These are phyloP conservation scores for Boletellus sp. DNA, from an alignment of 768 basidiomycete genomes.

Conservation along the genomic window DNA sequence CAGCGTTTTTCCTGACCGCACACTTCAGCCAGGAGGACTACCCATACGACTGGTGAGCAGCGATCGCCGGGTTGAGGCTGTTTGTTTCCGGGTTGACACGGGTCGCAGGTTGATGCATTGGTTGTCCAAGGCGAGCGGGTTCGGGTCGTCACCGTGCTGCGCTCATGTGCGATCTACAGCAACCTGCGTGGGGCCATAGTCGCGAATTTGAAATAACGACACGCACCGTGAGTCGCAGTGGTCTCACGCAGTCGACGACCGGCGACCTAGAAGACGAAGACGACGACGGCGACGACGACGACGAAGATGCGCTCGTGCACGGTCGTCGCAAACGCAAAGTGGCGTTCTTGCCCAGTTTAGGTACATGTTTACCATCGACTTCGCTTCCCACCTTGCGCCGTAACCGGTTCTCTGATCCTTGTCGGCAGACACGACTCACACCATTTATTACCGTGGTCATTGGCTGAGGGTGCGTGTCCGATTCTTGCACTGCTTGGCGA, in stretches of 20 bases:
- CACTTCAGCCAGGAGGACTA: constrained; percentile 88
- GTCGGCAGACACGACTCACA: constrained; percentile 73
- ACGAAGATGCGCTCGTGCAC: constrained; percentile 55
- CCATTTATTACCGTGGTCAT: constrained; percentile 86
- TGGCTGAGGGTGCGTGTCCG: constrained; percentile 67
- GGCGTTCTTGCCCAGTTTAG: constrained; percentile 81
- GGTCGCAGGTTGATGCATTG: constrained; percentile 77
- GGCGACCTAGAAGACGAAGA: constrained; percentile 83
- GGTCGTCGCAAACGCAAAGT: constrained; percentile 75
- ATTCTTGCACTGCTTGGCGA: constrained; percentile 4
- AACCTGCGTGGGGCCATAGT: constrained; percentile 87
- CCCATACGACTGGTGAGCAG: constrained; percentile 73
- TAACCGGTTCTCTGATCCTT: constrained; percentile 12
- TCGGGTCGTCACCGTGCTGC: constrained; percentile 3
- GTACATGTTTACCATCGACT: constrained; percentile 41
- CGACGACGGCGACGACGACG: constrained; percentile 56
- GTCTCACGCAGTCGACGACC: constrained; percentile 61
- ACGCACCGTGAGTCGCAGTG: constrained; percentile 61
- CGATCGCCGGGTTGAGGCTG: background rate
- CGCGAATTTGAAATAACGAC: constrained; percentile 90
- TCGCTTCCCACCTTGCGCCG: constrained; percentile 9
- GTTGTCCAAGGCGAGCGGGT: constrained; percentile 64
- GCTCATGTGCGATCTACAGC: constrained; percentile 45
- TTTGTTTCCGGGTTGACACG: constrained; percentile 2
- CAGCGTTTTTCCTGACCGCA: constrained; percentile 84